These are phyloP conservation scores for Chaetomium sp. DNA, from an alignment of 2,329 filamentous ascomycete species.

Conservation along the genomic window DNA sequence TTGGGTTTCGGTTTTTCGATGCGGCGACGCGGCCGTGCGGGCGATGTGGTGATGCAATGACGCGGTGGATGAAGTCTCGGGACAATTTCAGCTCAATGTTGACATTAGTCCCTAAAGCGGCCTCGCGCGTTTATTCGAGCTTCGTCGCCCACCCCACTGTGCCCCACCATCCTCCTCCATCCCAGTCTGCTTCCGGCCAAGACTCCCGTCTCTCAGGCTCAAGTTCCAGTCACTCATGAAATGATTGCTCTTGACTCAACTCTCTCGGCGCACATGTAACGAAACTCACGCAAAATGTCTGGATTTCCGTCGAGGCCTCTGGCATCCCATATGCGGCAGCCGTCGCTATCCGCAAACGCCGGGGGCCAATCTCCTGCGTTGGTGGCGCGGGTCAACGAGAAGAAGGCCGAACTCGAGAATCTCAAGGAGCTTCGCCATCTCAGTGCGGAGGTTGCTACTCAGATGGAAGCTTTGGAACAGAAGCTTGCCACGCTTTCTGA, in stretches of 20 bases:
- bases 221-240: not conserved
- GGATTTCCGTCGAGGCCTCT: conserved; percentile 59
- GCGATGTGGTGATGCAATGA: not conserved
- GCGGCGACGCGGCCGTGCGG: conserved; percentile 6
- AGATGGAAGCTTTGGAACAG: conserved; percentile 80
- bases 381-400: conserved; percentile 77
- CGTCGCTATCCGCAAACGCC: conserved; percentile 53
- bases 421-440: conserved; percentile 76
- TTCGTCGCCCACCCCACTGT: not conserved
- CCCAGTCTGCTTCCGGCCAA: not conserved
- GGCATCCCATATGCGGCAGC: conserved; percentile 68
- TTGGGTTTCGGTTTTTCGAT: not conserved
- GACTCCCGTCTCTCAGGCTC: not conserved
- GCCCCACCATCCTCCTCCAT: conserved; percentile 1
- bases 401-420: conserved; percentile 79
- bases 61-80: conserved; percentile 4
- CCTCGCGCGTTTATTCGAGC: conserved; percentile 26
- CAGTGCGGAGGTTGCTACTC: conserved; percentile 73
- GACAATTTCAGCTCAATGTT: conserved; percentile 36
- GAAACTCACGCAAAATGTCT: conserved; percentile 48
- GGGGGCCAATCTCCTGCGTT: conserved; percentile 69
- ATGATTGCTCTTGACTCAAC: not conserved
- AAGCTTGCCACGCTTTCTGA: conserved; percentile 77
- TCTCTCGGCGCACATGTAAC: not conserved
- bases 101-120: conserved; percentile 35